Evolutionary conservation across 208 protist genomes (phyloP).

Genomic region (Trypanosoma avium): DNA sequence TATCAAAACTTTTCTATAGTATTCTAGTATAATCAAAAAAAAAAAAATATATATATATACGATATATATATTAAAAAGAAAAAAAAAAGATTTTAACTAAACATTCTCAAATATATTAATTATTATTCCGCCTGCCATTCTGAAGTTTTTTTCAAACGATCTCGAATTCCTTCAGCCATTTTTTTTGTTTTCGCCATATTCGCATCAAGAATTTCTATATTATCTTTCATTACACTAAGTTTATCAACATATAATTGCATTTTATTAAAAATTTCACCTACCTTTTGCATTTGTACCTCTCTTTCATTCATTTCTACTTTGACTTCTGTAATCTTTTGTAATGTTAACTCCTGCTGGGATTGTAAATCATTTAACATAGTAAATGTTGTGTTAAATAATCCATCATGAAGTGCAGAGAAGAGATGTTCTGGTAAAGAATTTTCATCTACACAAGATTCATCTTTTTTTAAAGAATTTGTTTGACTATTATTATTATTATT

Average conservation of each 20-base stretch:
- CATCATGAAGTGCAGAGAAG: neutral
- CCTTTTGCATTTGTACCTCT: constrained; percentile 3
- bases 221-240: constrained; percentile 1
- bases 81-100: neutral
- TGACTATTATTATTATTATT: too few relatives aligned
- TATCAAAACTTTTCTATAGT: too few relatives aligned
- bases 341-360: neutral
- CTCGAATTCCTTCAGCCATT: constrained; percentile 1
- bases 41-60: neutral
- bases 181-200: constrained; percentile 21
- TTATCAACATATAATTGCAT: constrained; percentile 1
- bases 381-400: constrained; percentile 1
- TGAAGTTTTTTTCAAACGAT: constrained; percentile 1
- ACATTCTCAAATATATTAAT: too few relatives aligned
- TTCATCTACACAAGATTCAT: too few relatives aligned
- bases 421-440: neutral
- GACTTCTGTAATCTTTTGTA: neutral
- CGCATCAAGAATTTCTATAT: constrained; percentile 1
- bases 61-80: neutral
- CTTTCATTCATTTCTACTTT: neutral
- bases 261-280: constrained; percentile 2
- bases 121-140: constrained; percentile 7
- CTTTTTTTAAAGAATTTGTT: too few relatives aligned
- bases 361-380: neutral
- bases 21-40: too few relatives aligned